Conservation (phyloP, 768 basidiomycete species). For the Tremella yokohamensis region DNA sequence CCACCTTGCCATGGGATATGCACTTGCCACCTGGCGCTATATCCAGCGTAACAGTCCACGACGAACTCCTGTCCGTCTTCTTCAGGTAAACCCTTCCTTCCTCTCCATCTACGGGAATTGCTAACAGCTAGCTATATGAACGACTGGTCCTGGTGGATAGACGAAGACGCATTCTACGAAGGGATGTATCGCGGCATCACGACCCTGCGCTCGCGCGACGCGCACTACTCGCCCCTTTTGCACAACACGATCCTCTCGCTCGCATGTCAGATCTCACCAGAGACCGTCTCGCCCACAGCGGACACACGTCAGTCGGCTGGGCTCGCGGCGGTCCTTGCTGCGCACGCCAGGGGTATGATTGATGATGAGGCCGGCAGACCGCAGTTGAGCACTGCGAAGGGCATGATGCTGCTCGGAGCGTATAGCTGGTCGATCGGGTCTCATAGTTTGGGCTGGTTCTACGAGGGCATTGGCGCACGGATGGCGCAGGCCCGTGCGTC, state of each 20-base stretch:
- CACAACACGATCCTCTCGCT: constrained; percentile 64
- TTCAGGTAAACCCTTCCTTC: too few relatives aligned
- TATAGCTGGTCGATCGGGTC: constrained; percentile 54
- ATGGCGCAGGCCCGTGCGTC: constrained; percentile 38
- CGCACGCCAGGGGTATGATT: constrained; percentile 53
- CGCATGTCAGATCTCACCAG: constrained; percentile 27
- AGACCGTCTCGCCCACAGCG: constrained; percentile 1
- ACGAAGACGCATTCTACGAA: constrained; percentile 7
- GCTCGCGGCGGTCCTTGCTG: constrained; percentile 34
- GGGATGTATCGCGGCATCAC: constrained; percentile 28
- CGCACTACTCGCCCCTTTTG: constrained; percentile 68
- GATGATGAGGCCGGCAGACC: constrained; percentile 54
- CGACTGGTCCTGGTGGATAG: constrained; percentile 9
- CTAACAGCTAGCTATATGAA: constrained; percentile 6
- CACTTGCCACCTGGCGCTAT: constrained; percentile 4
- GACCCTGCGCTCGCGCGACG: constrained; percentile 27
- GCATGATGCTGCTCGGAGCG: constrained; percentile 52
- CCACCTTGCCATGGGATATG: background rate
- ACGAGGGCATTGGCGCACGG: constrained; percentile 52
- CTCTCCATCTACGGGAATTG: background rate
- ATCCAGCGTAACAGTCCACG: background rate
- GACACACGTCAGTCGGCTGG: background rate
- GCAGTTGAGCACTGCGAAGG: constrained; percentile 54
- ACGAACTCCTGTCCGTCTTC: background rate
- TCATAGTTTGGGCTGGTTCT: constrained; percentile 55